Percentiles rank a stretch among this genome's conserved stretches.
Evolutionary conservation across 164 flowering plant species (phyloP).

Genomic region (Berberis vulgaris): DNA sequence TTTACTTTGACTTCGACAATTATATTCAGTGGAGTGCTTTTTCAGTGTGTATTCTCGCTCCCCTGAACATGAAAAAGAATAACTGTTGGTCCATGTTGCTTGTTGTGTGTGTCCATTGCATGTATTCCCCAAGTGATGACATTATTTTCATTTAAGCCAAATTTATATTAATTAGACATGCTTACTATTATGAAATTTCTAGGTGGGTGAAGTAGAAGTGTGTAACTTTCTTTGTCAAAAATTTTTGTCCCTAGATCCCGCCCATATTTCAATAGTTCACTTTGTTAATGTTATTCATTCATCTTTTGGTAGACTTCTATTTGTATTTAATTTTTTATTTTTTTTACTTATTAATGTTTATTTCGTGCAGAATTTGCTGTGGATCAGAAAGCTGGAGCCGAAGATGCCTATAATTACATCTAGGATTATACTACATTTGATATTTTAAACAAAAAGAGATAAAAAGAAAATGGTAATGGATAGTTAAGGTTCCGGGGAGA

Average conservation of each 20-base stretch:
- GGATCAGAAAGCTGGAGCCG: neutral
- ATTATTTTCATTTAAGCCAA: no score
- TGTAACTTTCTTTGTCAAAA: no score
- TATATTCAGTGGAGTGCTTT: no score
- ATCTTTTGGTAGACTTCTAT: neutral
- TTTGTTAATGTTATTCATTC: neutral
- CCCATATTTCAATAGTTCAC: neutral
- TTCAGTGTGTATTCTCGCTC: no score
- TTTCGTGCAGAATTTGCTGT: conserved; percentile 1
- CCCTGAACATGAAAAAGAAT: no score
- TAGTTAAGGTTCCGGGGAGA: neutral
- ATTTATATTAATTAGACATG: neutral
- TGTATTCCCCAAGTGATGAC: no score
- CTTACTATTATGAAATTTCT: neutral
- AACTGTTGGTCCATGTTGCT: no score
- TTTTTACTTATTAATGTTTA: neutral
- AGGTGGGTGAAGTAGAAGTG: no score
- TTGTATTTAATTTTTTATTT: neutral
- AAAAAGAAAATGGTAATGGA: neutral
- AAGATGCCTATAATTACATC: neutral
- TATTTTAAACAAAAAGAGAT: neutral
- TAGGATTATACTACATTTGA: neutral
- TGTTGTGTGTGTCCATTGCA: no score
- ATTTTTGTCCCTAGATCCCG: no score
- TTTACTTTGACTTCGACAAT: no score